Conservation (phyloP, 345 rosid genomes). For the Pugionium cornutum region DNA sequence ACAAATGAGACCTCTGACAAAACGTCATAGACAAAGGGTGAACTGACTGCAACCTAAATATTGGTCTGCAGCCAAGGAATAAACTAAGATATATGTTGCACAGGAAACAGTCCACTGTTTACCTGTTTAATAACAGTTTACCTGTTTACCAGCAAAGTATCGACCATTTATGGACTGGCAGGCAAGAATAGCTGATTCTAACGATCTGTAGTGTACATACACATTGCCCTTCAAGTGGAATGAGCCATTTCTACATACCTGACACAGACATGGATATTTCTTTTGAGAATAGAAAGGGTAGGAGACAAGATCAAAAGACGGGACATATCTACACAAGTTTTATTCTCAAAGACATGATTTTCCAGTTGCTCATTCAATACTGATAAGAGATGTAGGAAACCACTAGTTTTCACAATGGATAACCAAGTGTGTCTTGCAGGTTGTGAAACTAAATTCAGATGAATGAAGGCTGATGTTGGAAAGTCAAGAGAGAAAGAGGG, state of each 20-base stretch:
- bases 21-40: slow-evolving; percentile 14
- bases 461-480: slow-evolving; percentile 3
- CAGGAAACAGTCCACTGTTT: neutral
- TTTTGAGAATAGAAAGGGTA: slow-evolving; percentile 21
- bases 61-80: neutral
- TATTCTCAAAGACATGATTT: slow-evolving; percentile 11
- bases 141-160: slow-evolving; percentile 98
- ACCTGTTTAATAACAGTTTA: slow-evolving; percentile 22
- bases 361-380: slow-evolving; percentile 9
- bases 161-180: slow-evolving; percentile 71
- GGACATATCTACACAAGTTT: slow-evolving; percentile 16
- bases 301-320: slow-evolving; percentile 22
- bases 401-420: slow-evolving; percentile 14
- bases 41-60: neutral
- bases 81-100: slow-evolving; percentile 1
- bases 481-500: slow-evolving; percentile 1
- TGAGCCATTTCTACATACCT: slow-evolving; percentile 90
- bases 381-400: neutral
- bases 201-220: slow-evolving; percentile 73
- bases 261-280: slow-evolving; percentile 32
- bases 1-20: slow-evolving; percentile 19
- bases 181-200: slow-evolving; percentile 80
- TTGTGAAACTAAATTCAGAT: slow-evolving; percentile 1
- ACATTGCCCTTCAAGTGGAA: slow-evolving; percentile 94
- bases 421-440: slow-evolving; percentile 17